Conservation (phyloP, 805 yeast species). For the Candida stauntonica region DNA sequence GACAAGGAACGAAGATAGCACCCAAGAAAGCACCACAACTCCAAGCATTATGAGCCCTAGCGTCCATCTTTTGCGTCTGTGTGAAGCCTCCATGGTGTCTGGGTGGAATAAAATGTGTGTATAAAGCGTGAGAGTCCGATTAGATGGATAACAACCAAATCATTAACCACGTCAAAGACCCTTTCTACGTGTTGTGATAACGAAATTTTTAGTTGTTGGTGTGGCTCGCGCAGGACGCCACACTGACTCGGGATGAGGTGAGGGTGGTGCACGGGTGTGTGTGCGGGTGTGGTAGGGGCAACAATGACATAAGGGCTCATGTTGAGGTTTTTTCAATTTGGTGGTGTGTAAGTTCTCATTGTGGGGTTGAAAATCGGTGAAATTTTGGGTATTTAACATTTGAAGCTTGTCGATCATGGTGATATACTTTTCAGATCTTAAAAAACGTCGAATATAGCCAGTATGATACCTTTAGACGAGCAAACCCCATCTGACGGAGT, state of each 20-base stretch:
- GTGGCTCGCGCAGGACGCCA: background rate
- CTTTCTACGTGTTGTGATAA: background rate
- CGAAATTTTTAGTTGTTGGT: background rate
- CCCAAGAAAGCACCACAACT: slow-evolving; percentile 86
- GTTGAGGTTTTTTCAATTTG: background rate
- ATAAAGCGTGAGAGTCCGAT: background rate
- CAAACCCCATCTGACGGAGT: background rate
- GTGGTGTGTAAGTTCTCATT: too few species aligned
- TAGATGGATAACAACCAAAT: background rate
- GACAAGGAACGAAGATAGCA: slow-evolving; percentile 78
- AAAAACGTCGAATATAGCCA: too few species aligned
- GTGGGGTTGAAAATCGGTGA: too few species aligned
- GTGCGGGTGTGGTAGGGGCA: too few species aligned
- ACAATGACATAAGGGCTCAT: background rate
- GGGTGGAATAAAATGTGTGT: background rate
- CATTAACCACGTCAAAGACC: too few species aligned
- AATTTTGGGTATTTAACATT: too few species aligned
- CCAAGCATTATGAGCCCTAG: slow-evolving; percentile 70
- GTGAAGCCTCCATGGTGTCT: slow-evolving; percentile 5
- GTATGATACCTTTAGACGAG: background rate
- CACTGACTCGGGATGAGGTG: too few species aligned
- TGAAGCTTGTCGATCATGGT: too few species aligned
- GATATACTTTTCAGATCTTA: too few species aligned
- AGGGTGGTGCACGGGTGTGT: too few species aligned
- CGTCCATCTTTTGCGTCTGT: slow-evolving; percentile 48